Percentiles rank a stretch among this genome's conserved stretches.
Conservation (phyloP, 495 filamentous ascomycete species). For the Pyrenopolyporus hunteri region DNA sequence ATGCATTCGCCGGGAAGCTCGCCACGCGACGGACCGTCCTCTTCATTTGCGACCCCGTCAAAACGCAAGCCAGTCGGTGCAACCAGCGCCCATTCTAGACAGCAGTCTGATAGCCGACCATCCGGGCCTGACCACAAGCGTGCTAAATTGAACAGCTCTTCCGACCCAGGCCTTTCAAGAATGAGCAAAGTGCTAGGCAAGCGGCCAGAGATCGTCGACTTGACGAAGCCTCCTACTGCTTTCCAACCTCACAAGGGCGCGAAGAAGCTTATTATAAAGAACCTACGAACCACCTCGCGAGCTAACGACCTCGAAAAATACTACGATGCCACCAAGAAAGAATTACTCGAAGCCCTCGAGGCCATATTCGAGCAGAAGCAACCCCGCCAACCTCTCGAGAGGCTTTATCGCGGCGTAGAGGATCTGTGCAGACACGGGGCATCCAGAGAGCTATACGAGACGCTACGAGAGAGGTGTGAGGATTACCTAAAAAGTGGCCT, state of each 20-base stretch:
- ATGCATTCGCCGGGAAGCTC: constrained; percentile 39
- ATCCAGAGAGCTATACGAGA: constrained; percentile 66
- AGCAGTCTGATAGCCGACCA: constrained; percentile 7
- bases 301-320: constrained; percentile 58
- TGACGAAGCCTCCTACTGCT: constrained; percentile 43
- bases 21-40: constrained; percentile 34
- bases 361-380: constrained; percentile 71
- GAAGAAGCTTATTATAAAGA: constrained; percentile 88
- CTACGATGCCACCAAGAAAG: constrained; percentile 71
- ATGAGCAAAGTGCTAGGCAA: constrained; percentile 48
- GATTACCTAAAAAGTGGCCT: constrained; percentile 57
- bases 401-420: constrained; percentile 87
- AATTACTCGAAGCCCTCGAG: constrained; percentile 73
- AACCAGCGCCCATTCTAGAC: constrained; percentile 10
- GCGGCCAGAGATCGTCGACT: constrained; percentile 49
- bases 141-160: constrained; percentile 11
- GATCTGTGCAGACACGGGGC: constrained; percentile 81
- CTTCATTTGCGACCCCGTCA: constrained; percentile 31
- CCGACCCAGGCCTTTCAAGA: constrained; percentile 8
- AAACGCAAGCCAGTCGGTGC: constrained; percentile 34
- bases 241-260: constrained; percentile 66
- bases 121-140: constrained; percentile 27
- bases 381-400: constrained; percentile 74
- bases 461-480: constrained; percentile 67
- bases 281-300: constrained; percentile 68